Conservation (phyloP, 148 eudicot genomes). For the Cornus suecica region DNA sequence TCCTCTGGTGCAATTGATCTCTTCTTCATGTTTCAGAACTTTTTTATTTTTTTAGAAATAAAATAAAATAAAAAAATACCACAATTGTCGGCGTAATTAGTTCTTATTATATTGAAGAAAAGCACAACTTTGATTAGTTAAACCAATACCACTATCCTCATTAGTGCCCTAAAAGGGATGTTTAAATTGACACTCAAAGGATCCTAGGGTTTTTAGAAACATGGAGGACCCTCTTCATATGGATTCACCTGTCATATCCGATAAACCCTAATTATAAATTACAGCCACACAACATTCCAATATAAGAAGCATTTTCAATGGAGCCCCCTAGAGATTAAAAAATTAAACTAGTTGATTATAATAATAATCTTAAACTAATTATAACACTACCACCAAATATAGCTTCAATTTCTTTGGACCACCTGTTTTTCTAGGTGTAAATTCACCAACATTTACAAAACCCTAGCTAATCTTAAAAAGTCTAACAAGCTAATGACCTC, state of each 20-base stretch:
- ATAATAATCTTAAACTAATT: not conserved
- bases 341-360: not conserved
- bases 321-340: not conserved
- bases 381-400: not conserved
- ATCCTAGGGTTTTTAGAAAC: not conserved
- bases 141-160: not conserved
- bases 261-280: not conserved
- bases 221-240: conserved; percentile 4
- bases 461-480: not conserved
- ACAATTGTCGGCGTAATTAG: not conserved
- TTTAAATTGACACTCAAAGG: not conserved
- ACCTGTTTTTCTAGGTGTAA: not conserved
- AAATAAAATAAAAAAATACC: not conserved
- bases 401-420: not conserved
- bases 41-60: too few relatives aligned
- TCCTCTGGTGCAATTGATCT: too few relatives aligned
- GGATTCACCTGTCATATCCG: not conserved
- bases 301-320: not conserved
- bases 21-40: too few relatives aligned
- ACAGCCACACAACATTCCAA: not conserved
- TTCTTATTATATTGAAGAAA: not conserved
- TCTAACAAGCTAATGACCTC: not conserved
- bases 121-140: not conserved
- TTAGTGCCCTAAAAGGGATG: not conserved
- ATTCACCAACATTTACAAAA: not conserved